Percentiles rank a stretch among this genome's conserved stretches.
Conservation (phyloP, 306 rosid species). For the Urtica urens region DNA sequence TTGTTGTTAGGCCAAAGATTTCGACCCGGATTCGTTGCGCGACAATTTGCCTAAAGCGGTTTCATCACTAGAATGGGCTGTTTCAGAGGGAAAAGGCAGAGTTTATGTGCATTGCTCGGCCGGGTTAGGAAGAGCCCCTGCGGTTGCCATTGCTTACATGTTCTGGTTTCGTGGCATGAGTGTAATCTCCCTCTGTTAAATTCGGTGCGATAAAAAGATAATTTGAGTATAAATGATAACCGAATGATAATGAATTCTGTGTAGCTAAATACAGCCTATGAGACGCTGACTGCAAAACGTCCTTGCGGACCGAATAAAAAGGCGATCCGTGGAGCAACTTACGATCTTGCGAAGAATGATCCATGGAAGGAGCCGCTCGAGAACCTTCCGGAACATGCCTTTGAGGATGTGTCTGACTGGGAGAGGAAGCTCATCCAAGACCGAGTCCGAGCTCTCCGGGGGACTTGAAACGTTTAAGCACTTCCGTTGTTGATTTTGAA, state of each 20-base stretch:
- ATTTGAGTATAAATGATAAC: no score
- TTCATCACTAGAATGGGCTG: conserved; percentile 81
- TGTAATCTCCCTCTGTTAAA: conserved; percentile 18
- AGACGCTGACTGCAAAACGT: conserved; percentile 60
- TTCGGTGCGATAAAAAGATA: no score
- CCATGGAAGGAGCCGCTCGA: conserved; percentile 88
- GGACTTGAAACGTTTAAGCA: conserved; percentile 53
- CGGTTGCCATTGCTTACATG: conserved; percentile 75
- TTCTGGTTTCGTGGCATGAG: conserved; percentile 81
- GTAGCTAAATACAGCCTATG: conserved; percentile 75
- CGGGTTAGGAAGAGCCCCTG: conserved; percentile 95
- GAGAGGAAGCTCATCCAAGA: conserved; percentile 73
- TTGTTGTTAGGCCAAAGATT: conserved; percentile 71
- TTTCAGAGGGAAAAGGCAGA: conserved; percentile 69
- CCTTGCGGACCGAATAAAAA: conserved; percentile 83
- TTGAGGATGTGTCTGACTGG: conserved; percentile 73
- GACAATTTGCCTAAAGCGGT: conserved; percentile 75
- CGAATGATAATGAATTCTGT: no score
- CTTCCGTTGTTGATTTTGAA: no score
- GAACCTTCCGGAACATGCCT: conserved; percentile 71
- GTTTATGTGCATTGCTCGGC: conserved; percentile 84
- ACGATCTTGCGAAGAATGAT: conserved; percentile 69
- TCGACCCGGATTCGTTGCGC: conserved; percentile 78
- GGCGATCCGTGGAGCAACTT: conserved; percentile 73
- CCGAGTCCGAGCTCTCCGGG: conserved; percentile 51